phyloP scores from a whole-genome alignment of 345 rosid genomes.

The Salix suchowensis region DNA sequence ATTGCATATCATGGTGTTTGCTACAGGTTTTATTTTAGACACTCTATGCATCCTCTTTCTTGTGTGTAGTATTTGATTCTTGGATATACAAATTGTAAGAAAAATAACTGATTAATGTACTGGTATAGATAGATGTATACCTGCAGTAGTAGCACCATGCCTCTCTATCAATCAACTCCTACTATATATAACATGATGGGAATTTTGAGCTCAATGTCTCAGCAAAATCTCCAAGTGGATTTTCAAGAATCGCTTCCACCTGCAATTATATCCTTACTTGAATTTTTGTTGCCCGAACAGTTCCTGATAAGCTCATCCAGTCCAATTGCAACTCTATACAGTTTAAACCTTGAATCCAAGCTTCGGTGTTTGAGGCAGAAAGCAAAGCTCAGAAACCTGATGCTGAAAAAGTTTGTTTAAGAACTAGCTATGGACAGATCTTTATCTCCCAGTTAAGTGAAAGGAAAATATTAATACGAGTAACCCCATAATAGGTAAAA shows the following conservation, averaged over 20 bases:
- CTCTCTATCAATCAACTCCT: constrained; percentile 1
- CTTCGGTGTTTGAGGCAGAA: background rate
- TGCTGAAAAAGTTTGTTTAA: background rate
- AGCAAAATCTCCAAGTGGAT: background rate
- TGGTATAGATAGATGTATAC: constrained; percentile 10
- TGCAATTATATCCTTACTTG: background rate
- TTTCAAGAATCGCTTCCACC: background rate
- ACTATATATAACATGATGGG: background rate
- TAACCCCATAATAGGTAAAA: background rate
- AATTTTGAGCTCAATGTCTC: constrained; percentile 8
- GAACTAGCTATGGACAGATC: background rate
- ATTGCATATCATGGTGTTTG: background rate
- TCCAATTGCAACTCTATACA: background rate
- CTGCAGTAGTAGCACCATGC: constrained; percentile 16
- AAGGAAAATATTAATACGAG: background rate
- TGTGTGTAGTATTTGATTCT: background rate
- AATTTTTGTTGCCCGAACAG: background rate
- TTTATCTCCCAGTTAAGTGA: background rate
- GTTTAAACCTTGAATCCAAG: background rate
- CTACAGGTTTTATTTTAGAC: constrained; percentile 2
- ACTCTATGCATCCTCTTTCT: background rate
- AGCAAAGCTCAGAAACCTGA: background rate
- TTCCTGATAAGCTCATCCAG: background rate
- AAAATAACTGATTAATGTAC: background rate
- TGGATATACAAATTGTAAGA: constrained; percentile 5